Evolutionary conservation across 129 eudicot species (phyloP), one percentile per base, ranked within the genome.

Genomic region (Heracleum sosnowskyi): DNA sequence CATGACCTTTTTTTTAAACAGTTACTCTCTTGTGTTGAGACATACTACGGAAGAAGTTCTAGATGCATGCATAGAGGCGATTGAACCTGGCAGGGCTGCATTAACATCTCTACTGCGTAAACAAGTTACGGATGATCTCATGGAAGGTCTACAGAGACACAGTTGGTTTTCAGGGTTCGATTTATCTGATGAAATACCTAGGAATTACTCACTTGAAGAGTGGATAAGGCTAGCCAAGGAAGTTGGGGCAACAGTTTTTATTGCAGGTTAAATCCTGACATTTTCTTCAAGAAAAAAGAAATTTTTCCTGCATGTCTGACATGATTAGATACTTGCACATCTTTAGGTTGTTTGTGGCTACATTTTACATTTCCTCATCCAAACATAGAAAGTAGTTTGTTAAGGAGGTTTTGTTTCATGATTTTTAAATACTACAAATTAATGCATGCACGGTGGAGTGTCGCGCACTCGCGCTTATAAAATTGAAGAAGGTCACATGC

Each of bases 21-120:
- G 98, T 75, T 93, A 91, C 79, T 93, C 98, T 46, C 90, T 93
- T 79, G 97, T 93, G 63, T 87, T 93, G 73, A 93, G 98, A 84
- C 98, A 93, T 85, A 93, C 98, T 44, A 91, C 97, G 29, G 97
- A 93, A 88, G 98, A 93, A 89, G 97, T 93, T 66, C 86, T 93
- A 76, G 97, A 90, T 82, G 98, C 98, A 41, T 93, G 98, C 84
- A 75, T 82, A 34, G 97, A 93, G 81, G 97, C 97, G 37, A 85
- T 87, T 83, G 97, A 93, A 79, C 98, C 98, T 55, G 76, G 31
- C 62, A 87, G 87, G 79, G 95, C 91, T 73, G 92, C 89, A 80
- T 78, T 93, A 68, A 89, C 98, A 77, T 91, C 95, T 75, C 82
- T 79, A 16, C 79, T 93, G 80, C 86, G 97, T 73, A 89, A 86